Conservation (phyloP, 495 filamentous ascomycete genomes). For the Neurospora terricola region DNA sequence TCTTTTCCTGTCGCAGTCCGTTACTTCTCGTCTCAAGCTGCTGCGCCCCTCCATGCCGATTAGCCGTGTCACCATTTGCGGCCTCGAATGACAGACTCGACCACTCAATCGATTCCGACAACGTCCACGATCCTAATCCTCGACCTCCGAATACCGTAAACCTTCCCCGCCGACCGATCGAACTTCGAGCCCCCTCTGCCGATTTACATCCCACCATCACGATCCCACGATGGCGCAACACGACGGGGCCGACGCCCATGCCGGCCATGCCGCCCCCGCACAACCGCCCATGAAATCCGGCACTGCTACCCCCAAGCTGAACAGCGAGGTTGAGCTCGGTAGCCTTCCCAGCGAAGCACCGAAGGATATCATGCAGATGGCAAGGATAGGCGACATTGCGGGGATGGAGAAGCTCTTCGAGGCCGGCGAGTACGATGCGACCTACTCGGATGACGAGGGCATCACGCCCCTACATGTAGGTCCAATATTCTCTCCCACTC, state of each 20-base stretch:
- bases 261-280: constrained; percentile 24
- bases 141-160: background rate
- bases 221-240: constrained; percentile 16
- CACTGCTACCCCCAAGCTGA: constrained; percentile 49
- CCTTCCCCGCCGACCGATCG: background rate
- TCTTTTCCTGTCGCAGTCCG: background rate
- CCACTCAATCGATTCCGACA: background rate
- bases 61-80: background rate
- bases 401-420: constrained; percentile 85
- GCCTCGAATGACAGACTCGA: background rate
- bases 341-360: constrained; percentile 48
- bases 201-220: background rate
- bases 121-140: background rate
- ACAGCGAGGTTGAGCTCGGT: constrained; percentile 60
- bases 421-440: constrained; percentile 66
- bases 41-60: background rate
- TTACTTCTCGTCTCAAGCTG: background rate
- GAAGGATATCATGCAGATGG: constrained; percentile 92
- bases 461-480: constrained; percentile 93
- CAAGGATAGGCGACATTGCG: constrained; percentile 73
- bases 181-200: background rate
- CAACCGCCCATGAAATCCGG: constrained; percentile 49
- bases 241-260: constrained; percentile 11
- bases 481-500: background rate
- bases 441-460: constrained; percentile 76